Base-by-base conservation (phyloP, 768 basidiomycete genomes). In the Tylopilus balloui region DNA sequence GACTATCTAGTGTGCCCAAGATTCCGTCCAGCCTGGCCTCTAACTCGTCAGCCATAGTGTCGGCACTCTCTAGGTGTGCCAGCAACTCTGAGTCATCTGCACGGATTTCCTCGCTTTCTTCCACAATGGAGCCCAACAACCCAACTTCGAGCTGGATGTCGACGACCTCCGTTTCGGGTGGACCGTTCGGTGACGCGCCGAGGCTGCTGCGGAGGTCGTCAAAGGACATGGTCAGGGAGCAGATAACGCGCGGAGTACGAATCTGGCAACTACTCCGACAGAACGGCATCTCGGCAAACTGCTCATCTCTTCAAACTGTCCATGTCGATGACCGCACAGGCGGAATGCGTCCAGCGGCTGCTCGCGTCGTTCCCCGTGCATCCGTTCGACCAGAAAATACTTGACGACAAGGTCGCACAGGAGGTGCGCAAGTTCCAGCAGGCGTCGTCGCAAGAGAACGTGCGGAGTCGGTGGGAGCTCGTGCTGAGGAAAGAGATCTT, bases 401-500 rank as follows among this genome's bases (percentile, higher is more conserved):
- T 88, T 41, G 66, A 81, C 54, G 64, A 70, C n/a, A 67, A 78
- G 4, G 80, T 86, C 3, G 62, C 65, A 27, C 68, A 68, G 25
- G 73, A 75, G 3, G 59, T 87, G 21, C 52, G 54, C 25, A 71
- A 77, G 19, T 69, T 76, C 1, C 69, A 69, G 29, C 57, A 59
- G 32, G 72, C 71, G 42, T 68, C 71, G 1, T 76, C 77, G 7
- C 60, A 72, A 4, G 88, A 89, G 42, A 84, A 79, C 51, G 69
- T 77, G 50, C 84, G 80, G 64, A 79, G 77, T 39, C 80, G 81
- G 57, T 91, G 89, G 88, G 89, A 91, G 60, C 79, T 79, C 54
- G 68, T 83, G 32, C 68, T 90, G 28, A 80, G 79, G 70, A 79
- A 79, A 53, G 86, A 88, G 59, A 75, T 90, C 38, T 86, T 88